Percentiles rank a stretch among this genome's conserved stretches.
Conservation (phyloP, 352 stramenopile genomes). For the Blastocystis sp. region DNA sequence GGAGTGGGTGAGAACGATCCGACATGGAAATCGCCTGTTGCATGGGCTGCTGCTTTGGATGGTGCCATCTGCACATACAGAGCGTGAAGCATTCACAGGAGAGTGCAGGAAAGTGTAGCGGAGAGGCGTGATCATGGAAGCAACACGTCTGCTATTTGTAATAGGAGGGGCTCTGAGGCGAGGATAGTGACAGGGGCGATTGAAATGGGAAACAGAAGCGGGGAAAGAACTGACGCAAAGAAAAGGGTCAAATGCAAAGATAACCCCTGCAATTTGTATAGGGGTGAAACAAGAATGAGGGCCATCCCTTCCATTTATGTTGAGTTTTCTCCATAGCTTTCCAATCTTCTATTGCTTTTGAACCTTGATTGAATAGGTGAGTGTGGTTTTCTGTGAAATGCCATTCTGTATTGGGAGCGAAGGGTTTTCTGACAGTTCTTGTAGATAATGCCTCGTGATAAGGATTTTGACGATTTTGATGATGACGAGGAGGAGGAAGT, state of each 20-base stretch:
- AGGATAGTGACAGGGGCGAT: neutral
- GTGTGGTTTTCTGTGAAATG: neutral
- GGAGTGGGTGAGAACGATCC: neutral
- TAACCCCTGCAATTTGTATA: neutral
- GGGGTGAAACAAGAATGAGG: neutral
- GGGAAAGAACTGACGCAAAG: neutral
- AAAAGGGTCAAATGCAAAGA: neutral
- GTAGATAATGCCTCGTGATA: neutral
- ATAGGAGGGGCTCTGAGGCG: neutral
- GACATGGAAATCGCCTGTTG: too few relatives aligned
- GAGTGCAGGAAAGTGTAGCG: neutral
- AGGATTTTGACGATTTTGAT: constrained; percentile 58
- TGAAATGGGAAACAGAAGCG: too few relatives aligned
- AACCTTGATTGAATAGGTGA: neutral
- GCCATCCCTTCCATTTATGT: neutral
- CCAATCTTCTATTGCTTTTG: neutral
- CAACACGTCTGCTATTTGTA: neutral
- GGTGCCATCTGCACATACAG: too few relatives aligned
- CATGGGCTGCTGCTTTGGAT: too few relatives aligned
- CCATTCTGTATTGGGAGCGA: neutral
- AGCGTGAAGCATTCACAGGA: too few relatives aligned
- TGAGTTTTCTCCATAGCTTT: neutral
- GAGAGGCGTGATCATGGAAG: neutral
- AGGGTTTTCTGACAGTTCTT: neutral
- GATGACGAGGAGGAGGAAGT: constrained; percentile 66